Evolutionary conservation across 1,139 yeast genomes (phyloP).

Genomic region (Neolecta irregularis): DNA sequence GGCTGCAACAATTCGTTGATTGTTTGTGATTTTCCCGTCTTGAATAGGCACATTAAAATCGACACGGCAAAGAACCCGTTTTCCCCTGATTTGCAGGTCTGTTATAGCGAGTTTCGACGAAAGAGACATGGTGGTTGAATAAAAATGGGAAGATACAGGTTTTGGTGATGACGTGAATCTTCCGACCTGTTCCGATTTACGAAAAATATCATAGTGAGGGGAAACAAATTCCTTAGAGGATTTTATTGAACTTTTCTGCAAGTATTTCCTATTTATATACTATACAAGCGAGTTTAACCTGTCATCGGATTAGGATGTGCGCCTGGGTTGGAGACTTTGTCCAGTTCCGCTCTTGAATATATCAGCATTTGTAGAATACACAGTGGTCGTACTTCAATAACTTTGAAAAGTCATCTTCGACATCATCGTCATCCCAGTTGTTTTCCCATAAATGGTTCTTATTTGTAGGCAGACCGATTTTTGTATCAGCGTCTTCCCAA

Average conservation of each 20-base stretch:
- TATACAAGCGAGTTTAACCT: no score
- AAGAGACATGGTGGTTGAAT: constrained; percentile 68
- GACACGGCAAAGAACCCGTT: constrained; percentile 78
- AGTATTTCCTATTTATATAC: no score
- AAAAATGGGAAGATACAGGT: no score
- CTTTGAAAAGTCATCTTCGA: constrained; percentile 67
- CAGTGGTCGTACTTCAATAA: constrained; percentile 38
- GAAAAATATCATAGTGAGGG: no score
- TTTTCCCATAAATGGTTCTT: constrained; percentile 72
- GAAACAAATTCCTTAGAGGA: not conserved
- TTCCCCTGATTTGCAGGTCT: constrained; percentile 68
- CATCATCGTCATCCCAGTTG: constrained; percentile 81
- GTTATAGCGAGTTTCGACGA: constrained; percentile 81
- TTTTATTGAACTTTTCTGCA: not conserved
- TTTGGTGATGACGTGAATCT: no score
- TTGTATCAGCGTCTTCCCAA: constrained; percentile 37
- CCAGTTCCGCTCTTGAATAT: not conserved
- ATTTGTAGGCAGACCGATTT: constrained; percentile 26
- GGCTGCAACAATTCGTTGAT: constrained; percentile 97
- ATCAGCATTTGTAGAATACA: no score
- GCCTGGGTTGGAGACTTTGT: not conserved
- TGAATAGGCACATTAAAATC: constrained; percentile 94
- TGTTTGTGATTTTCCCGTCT: constrained; percentile 90
- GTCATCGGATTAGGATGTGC: no score
- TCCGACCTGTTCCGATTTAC: no score